Percentiles rank a stretch among this genome's conserved stretches.
Conservation (phyloP, 2,329 filamentous ascomycete species). For the Ophiostoma fasciatum region DNA sequence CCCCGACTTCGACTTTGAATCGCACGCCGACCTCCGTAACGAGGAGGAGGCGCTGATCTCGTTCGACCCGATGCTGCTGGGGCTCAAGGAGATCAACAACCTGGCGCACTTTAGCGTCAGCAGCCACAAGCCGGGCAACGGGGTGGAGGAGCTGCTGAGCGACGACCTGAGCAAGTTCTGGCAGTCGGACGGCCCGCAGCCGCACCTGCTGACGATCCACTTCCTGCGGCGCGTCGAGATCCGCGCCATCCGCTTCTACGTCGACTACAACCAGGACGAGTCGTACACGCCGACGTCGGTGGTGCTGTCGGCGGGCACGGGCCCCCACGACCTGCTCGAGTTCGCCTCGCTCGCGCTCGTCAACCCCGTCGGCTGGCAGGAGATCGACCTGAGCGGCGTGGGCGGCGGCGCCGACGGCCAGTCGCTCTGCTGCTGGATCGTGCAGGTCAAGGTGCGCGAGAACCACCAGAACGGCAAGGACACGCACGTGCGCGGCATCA, state of each 20-base stretch:
- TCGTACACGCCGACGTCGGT: conserved; percentile 95
- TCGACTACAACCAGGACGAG: conserved; percentile 88
- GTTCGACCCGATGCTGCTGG: conserved; percentile 38
- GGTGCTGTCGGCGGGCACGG: conserved; percentile 74
- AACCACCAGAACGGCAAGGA: conserved; percentile 99
- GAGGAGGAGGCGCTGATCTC: conserved; percentile 11
- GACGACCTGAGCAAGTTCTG: conserved; percentile 62
- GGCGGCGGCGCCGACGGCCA: conserved; percentile 50
- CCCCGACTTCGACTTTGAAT: conserved; percentile 6
- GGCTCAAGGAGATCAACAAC: conserved; percentile 72
- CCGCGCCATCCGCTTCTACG: conserved; percentile 62
- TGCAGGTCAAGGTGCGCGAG: conserved; percentile 83
- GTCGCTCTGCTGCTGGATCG: conserved; percentile 72
- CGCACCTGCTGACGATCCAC: conserved; percentile 65
- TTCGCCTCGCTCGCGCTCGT: conserved; percentile 70
- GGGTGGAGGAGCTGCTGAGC: conserved; percentile 59
- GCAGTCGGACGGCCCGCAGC: conserved; percentile 81
- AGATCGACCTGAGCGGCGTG: conserved; percentile 48
- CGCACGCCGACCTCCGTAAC: conserved; percentile 1
- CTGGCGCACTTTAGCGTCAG: conserved; percentile 73
- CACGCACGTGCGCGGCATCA: conserved; percentile 87
- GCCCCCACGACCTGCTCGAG: conserved; percentile 79
- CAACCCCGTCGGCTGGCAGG: conserved; percentile 78
- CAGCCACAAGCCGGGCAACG: conserved; percentile 66
- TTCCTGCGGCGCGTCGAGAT: conserved; percentile 75